Evolutionary conservation across 1,284 basidiomycete genomes (phyloP).

Genomic region (Pseudomicrostroma phylloplanum): DNA sequence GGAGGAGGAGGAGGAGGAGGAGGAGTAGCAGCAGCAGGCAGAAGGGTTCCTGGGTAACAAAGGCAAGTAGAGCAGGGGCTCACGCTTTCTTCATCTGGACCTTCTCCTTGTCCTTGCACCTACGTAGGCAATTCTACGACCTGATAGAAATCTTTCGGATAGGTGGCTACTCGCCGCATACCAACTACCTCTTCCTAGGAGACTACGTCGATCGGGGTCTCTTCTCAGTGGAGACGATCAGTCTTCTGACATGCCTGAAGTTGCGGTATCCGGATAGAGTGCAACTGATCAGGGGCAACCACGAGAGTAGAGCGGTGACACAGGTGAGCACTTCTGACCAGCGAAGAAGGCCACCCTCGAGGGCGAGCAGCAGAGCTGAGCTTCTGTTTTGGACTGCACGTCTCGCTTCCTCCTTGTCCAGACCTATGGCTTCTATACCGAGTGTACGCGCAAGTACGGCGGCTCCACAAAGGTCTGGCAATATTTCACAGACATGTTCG

Average conservation of each 20-base stretch:
- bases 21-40: no score
- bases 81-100: background rate
- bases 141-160: slow-evolving; percentile 98
- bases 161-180: slow-evolving; percentile 90
- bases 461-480: slow-evolving; percentile 78
- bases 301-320: slow-evolving; percentile 95
- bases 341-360: background rate
- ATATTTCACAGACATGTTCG: slow-evolving; percentile 99
- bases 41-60: background rate
- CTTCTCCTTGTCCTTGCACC: no score
- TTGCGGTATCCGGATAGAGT: slow-evolving; percentile 94
- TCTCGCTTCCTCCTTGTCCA: slow-evolving; percentile 50
- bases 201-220: slow-evolving; percentile 97
- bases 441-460: slow-evolving; percentile 96
- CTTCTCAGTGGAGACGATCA: slow-evolving; percentile 98
- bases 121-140: slow-evolving; percentile 89
- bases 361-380: background rate
- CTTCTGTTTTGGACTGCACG: background rate
- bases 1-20: background rate
- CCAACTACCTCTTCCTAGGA: slow-evolving; percentile 79
- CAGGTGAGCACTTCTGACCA: slow-evolving; percentile 61
- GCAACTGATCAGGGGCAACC: slow-evolving; percentile 94
- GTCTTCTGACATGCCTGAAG: slow-evolving; percentile 91
- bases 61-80: background rate
- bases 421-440: slow-evolving; percentile 99